Evolutionary conservation across 768 basidiomycete genomes (phyloP), one percentile per base, ranked within the genome.

Genomic region (Agaricus sinodeliciosus): DNA sequence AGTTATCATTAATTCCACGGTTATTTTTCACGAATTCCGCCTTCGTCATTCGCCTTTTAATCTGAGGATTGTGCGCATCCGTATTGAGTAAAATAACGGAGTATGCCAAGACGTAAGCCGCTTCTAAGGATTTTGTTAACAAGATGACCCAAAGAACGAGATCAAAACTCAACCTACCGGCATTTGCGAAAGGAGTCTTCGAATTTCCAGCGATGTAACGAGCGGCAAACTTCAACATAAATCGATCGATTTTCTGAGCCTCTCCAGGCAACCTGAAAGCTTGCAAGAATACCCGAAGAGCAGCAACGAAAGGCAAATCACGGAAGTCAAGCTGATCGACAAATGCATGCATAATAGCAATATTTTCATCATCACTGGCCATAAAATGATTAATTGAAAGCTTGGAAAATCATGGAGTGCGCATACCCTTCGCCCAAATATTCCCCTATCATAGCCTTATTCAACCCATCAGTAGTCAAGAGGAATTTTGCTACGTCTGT

Each of bases 141-240:
- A 42, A 42, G 3, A 46, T 2, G 28, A 41, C 28, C 11, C 11
- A 43, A 4, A 50, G 27, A 48, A 46, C 13, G 48, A 41, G 35
- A 22, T 16, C 3, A 18, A 58, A 15, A 43, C 8, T 13, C 9
- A 15, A 7, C 70, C 50, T 56, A 90, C 90, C 94, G 62, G 96
- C 96, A 68, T 97, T 98, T 47, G 90, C 88, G 63, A 98, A 99
- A 2, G 81, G 77, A 0, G 88, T 89, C 59, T 85, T 80, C 0
- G 82, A 69, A 66, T 98, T 97, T 51, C 85, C 86, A 11, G 85
- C 90, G 57, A 97, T 93, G 66, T 93, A 99, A 34, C 94, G 82
- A 66, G 98, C 94, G 8, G 96, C 95, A 63, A 97, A 99, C 68
- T 99, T 99, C 50, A 98, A 81, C 92, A 99, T 94, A 71, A 82